Base-by-base conservation (phyloP, 2,329 filamentous ascomycete genomes). In the Penicillium sp. region DNA sequence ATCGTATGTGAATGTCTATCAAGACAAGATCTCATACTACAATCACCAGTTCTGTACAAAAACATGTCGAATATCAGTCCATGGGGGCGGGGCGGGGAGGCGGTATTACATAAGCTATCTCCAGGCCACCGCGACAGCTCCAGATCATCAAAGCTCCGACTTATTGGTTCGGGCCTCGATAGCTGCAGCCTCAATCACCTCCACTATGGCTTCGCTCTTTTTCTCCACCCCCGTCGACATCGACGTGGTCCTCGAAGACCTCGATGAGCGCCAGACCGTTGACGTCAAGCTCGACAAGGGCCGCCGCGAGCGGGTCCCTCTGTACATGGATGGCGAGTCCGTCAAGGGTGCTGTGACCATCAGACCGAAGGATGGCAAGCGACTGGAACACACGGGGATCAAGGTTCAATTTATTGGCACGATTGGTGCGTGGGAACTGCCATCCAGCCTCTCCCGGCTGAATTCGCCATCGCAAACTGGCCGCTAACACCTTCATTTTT, bases 391-490 rank as follows among this genome's bases (percentile, higher is more conserved):
- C 76, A 97, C 92, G 11, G 94, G 94, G 67, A 97, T 99, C 83
- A 99, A 99, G 79, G 93, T 99, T 69, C 94, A 99, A 75, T 99
- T 99, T 80, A 97, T 99, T 69, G 94, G 94, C 73, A 95, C 92
- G 61, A 99, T 99, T 81, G 91, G 91, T 73, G 48, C 22, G 57
- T 53, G 32, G 53, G 20, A 29, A 20, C 42, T 50, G 22, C 26
- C 38, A 26, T 5, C 34, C 24, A 22, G 31, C n/a, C n/a, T 29
- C 24, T 14, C 47, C 11, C 18, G 31, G 22, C 37, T 31, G 37
- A 13, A 18, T 47, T 38, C 22, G 32, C 39, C 18, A 38, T 52
- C 32, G 22, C 40, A 37, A 24, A n/a, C 24, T 38, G 4, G 13
- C 40, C 34, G 39, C 52, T 55, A 39, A 55, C 52, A 29, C 31